Base-by-base conservation (phyloP, 108 stramenopile species). In the Cyclotella baltica region DNA sequence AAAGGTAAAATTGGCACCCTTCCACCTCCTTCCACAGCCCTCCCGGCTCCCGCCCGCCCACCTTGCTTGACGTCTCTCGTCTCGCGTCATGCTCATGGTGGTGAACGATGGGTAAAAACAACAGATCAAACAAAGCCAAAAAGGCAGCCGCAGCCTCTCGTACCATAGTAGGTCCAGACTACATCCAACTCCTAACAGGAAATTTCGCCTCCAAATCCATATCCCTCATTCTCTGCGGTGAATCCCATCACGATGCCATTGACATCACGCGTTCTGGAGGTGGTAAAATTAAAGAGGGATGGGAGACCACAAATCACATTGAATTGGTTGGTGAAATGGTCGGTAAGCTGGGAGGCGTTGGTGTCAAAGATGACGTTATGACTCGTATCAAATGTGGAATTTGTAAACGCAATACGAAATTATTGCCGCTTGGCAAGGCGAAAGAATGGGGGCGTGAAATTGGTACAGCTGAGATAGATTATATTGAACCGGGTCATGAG, bases 241-340 rank as follows among this genome's bases (percentile, higher is more conserved):
- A 83, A 67, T 66, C 70, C n/a, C 81, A 83, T 47, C 30, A 83
- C 16, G 81, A 83, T 66, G 81, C 76, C 35, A 77, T 83, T 36
- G 81, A 83, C 1, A 59, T 83, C 33, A 77, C 81, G 22, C 69
- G 81, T 13, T 19, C 29, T 37, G 80, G 80, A 4, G 33, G 53
- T 2, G 48, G 67, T 48, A 30, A 37, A 13, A n/a, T 34, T 0
- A 70, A 78, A 18, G 59, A 51, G 38, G 70, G 70, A 62, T 71
- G 70, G 77, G 62, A 59, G 19, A 37, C 48, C 20, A 47, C 34
- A 25, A 51, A 38, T 36, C 16, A 4, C 31, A 28, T 64, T 10
- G 47, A 35, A 20, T 53, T 37, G 53, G 50, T 69, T 0, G 75
- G 43, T 23, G 51, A 64, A 25, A 67, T 36, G 25, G 75, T 66